Evolutionary conservation across 495 filamentous ascomycete species (phyloP).

Genomic region (Tricharina praecox): DNA sequence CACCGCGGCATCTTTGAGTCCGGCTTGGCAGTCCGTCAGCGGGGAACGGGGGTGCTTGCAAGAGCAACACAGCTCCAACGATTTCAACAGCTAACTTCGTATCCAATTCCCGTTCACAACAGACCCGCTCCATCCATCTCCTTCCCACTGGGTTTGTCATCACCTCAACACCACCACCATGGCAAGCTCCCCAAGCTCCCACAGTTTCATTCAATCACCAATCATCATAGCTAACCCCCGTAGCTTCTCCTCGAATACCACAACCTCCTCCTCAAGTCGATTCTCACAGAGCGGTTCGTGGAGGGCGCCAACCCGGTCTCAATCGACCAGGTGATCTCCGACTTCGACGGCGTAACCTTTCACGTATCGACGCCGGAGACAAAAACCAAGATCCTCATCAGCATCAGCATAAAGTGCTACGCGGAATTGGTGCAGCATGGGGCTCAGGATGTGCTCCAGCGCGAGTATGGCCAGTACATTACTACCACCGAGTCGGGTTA

Average conservation of each 20-base stretch:
- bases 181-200: background rate
- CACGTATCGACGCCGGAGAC: constrained; percentile 89
- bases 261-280: constrained; percentile 89
- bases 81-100: no score
- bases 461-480: constrained; percentile 88
- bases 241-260: constrained; percentile 94
- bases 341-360: constrained; percentile 95
- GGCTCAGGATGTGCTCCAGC: constrained; percentile 71
- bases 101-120: background rate
- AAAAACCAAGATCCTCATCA: constrained; percentile 83
- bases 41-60: background rate
- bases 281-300: constrained; percentile 87
- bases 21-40: background rate
- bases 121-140: background rate
- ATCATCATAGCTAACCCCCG: background rate
- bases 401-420: constrained; percentile 86
- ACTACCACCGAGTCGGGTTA: constrained; percentile 75
- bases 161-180: background rate
- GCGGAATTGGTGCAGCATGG: constrained; percentile 81
- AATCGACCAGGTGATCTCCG: constrained; percentile 93
- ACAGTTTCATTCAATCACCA: background rate
- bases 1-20: no score
- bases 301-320: constrained; percentile 67
- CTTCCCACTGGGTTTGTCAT: background rate
- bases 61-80: background rate